Base-by-base conservation (phyloP, 306 rosid genomes). In the Begonia peltatifolia region DNA sequence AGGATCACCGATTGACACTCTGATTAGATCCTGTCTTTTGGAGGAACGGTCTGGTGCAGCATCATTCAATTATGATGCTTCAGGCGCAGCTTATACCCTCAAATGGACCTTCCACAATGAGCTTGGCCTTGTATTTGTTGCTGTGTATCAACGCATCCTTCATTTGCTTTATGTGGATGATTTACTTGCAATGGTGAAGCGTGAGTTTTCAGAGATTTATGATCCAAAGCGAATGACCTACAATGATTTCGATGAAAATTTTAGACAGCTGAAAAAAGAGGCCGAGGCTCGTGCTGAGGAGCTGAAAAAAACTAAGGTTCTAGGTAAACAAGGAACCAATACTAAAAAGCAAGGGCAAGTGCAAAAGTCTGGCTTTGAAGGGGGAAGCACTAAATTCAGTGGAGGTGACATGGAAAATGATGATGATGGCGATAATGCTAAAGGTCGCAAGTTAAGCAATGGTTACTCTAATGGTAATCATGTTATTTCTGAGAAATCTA, bases 31-130 rank as follows among this genome's bases (percentile, higher is more conserved):
- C 6, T 89, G 95, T 60, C 95, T 89, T 53, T 71, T 89, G 62
- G 97, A 89, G 83, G 97, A 89, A 53, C 74, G 95, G 62, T 85
- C 95, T 0, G 94, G 95, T 67, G 83, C 84, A 6, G 75, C 94
- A 6, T 82, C 87, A 0, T 89, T 64, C 70, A 87, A 76, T 46
- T 83, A 89, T 65, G 93, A 73, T 36, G 87, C 83, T 16, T 82
- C 95, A 6, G 95, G 95, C 53, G 87, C 93, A 4, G 66, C 97
- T 0, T 89, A 89, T 67, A 80, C 95, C 42, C 94, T 89, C 59
- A 89, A 89, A 63, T 89, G 95, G 97, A 85, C 80, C 58, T 89
- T 85, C 74, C 95, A 82, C 58, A 89, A 89, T 6, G 94, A 89
- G 41, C 94, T 89, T 5, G 97, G 87, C 23, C 81, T 89, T 36